A percentile compares a stretch with the other conserved stretches of the same genome.
These are phyloP conservation scores for Viridothelium virens DNA, from an alignment of 495 filamentous ascomycete species.

Conservation along the genomic window DNA sequence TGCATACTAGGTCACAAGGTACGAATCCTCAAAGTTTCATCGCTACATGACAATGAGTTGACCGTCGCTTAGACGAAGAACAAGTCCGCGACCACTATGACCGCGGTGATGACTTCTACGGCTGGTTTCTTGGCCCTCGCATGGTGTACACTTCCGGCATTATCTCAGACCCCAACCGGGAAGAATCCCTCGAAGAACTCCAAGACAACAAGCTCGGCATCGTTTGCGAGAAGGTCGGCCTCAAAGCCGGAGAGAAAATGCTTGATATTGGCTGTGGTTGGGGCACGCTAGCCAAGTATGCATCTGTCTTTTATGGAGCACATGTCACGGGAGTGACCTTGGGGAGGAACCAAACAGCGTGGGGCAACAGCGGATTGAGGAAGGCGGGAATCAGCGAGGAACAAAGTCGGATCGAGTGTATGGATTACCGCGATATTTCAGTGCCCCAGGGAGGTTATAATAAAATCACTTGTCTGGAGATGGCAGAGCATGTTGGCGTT, in stretches of 20 bases:
- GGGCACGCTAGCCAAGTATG: constrained; percentile 77
- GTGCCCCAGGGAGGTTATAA: constrained; percentile 60
- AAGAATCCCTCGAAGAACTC: constrained; percentile 74
- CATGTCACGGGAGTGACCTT: constrained; percentile 73
- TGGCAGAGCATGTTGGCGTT: constrained; percentile 86
- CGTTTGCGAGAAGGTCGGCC: constrained; percentile 77
- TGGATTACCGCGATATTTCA: constrained; percentile 78
- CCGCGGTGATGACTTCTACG: constrained; percentile 81
- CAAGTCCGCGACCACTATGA: constrained; percentile 85
- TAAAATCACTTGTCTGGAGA: constrained; percentile 84
- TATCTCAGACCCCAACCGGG: constrained; percentile 64
- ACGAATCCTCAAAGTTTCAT: constrained; percentile 16
- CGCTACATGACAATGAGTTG: background rate
- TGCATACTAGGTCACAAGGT: constrained; percentile 72
- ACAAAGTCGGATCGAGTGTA: constrained; percentile 69
- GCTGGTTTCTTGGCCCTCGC: constrained; percentile 80
- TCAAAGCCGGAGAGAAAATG: constrained; percentile 61
- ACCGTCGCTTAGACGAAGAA: constrained; percentile 59
- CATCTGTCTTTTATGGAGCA: constrained; percentile 69
- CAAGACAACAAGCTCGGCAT: constrained; percentile 84
- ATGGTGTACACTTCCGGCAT: constrained; percentile 88
- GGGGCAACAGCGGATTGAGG: constrained; percentile 69
- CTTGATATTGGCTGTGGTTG: constrained; percentile 84
- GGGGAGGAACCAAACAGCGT: constrained; percentile 75
- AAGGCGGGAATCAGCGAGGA: constrained; percentile 58